These are phyloP conservation scores for Metarhizium album DNA, from an alignment of 2,329 filamentous ascomycete genomes.

Conservation along the genomic window DNA sequence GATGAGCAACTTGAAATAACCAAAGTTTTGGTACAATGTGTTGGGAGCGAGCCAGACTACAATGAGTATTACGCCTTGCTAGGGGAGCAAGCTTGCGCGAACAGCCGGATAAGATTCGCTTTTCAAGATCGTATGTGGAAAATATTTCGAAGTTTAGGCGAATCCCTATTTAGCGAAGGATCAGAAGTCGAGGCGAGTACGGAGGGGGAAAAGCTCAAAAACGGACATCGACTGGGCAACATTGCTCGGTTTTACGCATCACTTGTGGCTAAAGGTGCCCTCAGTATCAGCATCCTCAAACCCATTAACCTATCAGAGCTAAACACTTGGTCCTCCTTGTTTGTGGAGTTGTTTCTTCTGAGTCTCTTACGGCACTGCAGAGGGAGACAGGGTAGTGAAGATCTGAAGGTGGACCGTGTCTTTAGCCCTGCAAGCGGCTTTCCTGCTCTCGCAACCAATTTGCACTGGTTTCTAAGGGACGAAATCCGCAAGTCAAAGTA, in stretches of 20 bases:
- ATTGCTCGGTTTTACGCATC: conserved; percentile 44
- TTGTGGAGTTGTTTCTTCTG: conserved; percentile 72
- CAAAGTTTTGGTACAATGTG: conserved; percentile 77
- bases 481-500: conserved; percentile 56
- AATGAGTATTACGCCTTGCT: conserved; percentile 92
- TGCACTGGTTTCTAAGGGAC: conserved; percentile 73
- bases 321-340: conserved; percentile 63
- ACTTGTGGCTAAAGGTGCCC: conserved; percentile 33
- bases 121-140: conserved; percentile 86
- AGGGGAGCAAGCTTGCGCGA: conserved; percentile 64
- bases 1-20: conserved; percentile 80
- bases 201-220: conserved; percentile 32
- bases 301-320: conserved; percentile 70
- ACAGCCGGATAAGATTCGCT: conserved; percentile 66
- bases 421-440: conserved; percentile 55
- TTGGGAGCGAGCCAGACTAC: conserved; percentile 70
- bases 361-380: conserved; percentile 58
- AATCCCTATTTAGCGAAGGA: conserved; percentile 58
- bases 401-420: conserved; percentile 50
- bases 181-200: conserved; percentile 46
- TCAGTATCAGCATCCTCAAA: conserved; percentile 44
- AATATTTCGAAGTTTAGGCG: conserved; percentile 76
- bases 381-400: conserved; percentile 35
- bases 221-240: conserved; percentile 40
- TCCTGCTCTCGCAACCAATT: conserved; percentile 57